Conservation (phyloP, 352 stramenopile genomes). For the Pythium dissimile region DNA sequence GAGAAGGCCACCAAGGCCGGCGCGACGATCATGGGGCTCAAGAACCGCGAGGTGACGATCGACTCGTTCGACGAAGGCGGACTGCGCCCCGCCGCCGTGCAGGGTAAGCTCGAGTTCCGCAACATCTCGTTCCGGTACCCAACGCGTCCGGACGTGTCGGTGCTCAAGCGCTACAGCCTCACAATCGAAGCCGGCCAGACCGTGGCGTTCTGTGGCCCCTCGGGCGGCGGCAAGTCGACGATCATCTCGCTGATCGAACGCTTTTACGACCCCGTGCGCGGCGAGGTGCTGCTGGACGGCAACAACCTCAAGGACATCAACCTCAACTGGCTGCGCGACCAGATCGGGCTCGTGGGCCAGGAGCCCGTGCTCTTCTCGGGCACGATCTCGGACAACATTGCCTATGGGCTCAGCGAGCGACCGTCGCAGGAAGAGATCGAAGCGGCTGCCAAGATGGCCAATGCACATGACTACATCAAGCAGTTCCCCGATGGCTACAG, state of each 20-base stretch:
- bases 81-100: constrained; percentile 2
- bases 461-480: constrained; percentile 4
- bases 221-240: constrained; percentile 32
- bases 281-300: constrained; percentile 65
- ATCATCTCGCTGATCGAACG: constrained; percentile 24
- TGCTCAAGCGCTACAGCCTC: constrained; percentile 85
- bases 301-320: constrained; percentile 56
- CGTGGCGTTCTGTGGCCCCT: constrained; percentile 45
- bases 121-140: constrained; percentile 78
- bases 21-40: constrained; percentile 28
- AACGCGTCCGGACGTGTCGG: constrained; percentile 42
- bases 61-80: constrained; percentile 32
- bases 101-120: constrained; percentile 45
- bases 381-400: constrained; percentile 83
- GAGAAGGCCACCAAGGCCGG: constrained; percentile 71
- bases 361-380: constrained; percentile 71
- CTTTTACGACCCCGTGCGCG: constrained; percentile 56
- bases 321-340: constrained; percentile 39
- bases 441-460: not conserved
- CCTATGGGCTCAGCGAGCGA: constrained; percentile 3
- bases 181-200: constrained; percentile 60
- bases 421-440: constrained; percentile 2
- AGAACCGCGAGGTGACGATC: constrained; percentile 29
- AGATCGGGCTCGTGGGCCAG: constrained; percentile 56
- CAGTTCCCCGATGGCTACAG: constrained; percentile 42